Evolutionary conservation across 208 protist species (phyloP).

Genomic region (Trypanosoma avium): DNA sequence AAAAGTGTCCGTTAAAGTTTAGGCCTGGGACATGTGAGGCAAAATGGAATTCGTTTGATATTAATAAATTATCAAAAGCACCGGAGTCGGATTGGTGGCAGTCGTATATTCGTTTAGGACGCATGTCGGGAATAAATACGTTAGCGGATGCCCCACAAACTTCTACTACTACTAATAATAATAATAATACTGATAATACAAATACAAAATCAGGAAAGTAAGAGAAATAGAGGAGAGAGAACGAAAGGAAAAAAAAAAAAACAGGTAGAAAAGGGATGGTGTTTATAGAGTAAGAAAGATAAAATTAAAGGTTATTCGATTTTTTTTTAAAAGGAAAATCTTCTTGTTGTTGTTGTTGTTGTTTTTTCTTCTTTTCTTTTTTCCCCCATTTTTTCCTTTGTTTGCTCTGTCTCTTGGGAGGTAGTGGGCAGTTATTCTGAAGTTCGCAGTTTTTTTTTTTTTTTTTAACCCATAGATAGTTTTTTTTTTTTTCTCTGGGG

Average conservation of each 20-base stretch:
- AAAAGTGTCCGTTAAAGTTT: slow-evolving; percentile 71
- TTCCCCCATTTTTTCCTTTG: slow-evolving; percentile 16
- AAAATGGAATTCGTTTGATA: slow-evolving; percentile 68
- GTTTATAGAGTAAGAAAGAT: slow-evolving; percentile 3
- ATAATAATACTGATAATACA: not conserved
- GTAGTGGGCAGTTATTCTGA: not conserved
- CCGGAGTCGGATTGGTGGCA: slow-evolving; percentile 58
- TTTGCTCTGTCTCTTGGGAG: not conserved
- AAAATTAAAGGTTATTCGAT: not conserved
- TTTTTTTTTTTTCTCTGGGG: slow-evolving; percentile 11
- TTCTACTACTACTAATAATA: not conserved
- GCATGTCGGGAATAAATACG: slow-evolving; percentile 41
- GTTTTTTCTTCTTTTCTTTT: no score
- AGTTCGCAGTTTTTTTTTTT: not conserved
- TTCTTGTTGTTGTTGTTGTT: no score
- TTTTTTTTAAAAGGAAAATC: no score
- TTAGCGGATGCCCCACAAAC: slow-evolving; percentile 25
- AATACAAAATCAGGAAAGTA: no score
- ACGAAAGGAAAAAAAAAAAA: not conserved
- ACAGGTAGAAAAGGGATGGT: slow-evolving; percentile 1
- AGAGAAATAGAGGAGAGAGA: not conserved
- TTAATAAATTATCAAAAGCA: slow-evolving; percentile 34
- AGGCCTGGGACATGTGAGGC: slow-evolving; percentile 63
- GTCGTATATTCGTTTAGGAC: slow-evolving; percentile 66
- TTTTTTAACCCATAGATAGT: not conserved